Conservation (phyloP, 2,329 filamentous ascomycete genomes). For the Aquanectria penicillioides region DNA sequence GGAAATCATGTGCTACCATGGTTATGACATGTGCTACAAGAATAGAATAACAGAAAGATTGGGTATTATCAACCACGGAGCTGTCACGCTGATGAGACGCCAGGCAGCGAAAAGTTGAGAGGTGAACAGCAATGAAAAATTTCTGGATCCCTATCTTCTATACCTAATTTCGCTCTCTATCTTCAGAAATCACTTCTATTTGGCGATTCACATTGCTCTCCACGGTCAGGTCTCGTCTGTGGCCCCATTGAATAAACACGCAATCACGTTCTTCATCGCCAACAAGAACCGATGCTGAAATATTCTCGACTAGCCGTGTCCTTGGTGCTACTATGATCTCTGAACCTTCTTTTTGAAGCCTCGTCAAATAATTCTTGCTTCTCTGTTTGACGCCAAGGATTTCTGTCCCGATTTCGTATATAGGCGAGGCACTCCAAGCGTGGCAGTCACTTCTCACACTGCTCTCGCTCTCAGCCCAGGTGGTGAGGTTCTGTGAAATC, state of each 20-base stretch:
- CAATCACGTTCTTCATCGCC: slow-evolving; percentile 2
- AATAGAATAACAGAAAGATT: too few relatives aligned
- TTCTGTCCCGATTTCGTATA: slow-evolving; percentile 13
- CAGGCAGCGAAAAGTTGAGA: too few relatives aligned
- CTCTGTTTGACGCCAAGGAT: slow-evolving; percentile 9
- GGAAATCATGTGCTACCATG: too few relatives aligned
- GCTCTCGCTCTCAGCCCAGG: slow-evolving; percentile 19
- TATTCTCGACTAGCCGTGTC: background rate
- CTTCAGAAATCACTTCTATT: background rate
- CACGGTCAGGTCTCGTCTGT: background rate
- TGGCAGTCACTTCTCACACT: slow-evolving; percentile 19
- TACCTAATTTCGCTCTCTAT: too few relatives aligned
- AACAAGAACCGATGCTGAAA: background rate
- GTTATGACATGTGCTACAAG: too few relatives aligned
- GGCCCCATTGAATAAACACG: background rate
- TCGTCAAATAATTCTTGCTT: slow-evolving; percentile 7
- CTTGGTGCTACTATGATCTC: slow-evolving; percentile 7
- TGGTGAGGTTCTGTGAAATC: slow-evolving; percentile 20
- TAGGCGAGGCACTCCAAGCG: slow-evolving; percentile 5
- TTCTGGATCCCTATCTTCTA: too few relatives aligned
- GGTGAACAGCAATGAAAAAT: too few relatives aligned
- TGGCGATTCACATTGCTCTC: background rate
- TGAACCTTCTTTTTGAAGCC: background rate
- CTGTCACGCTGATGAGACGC: too few relatives aligned
- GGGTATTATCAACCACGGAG: too few relatives aligned